A percentile compares a stretch with the other conserved stretches of the same genome.
Evolutionary conservation across 192 early-diverging fungal genomes (phyloP).

Genomic region (Lobosporangium transversale): DNA sequence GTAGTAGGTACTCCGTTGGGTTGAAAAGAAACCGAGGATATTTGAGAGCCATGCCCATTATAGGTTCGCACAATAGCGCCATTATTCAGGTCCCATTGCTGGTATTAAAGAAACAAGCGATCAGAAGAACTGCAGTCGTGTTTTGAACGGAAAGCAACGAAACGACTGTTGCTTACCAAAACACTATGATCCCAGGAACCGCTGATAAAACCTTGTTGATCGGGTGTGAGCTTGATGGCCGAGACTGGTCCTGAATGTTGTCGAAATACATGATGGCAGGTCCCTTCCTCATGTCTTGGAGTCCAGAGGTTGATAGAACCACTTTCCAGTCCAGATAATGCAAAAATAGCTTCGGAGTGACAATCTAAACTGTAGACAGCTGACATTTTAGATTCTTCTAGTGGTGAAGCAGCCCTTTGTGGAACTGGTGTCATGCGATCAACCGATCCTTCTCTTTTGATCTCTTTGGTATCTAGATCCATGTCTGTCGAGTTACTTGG

Average conservation of each 20-base stretch:
- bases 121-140: too few species aligned
- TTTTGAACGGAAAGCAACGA: too few species aligned
- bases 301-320: conserved; percentile 89
- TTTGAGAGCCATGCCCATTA: conserved; percentile 81
- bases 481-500: conserved; percentile 7
- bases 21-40: conserved; percentile 79
- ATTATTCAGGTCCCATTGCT: conserved; percentile 88
- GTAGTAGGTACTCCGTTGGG: conserved; percentile 56
- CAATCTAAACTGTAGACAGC: conserved; percentile 93
- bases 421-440: conserved; percentile 8
- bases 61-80: conserved; percentile 77
- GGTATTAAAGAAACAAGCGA: too few species aligned
- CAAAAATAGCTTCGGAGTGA: conserved; percentile 92
- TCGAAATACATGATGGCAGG: conserved; percentile 81
- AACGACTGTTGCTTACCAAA: too few species aligned
- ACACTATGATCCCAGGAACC: conserved; percentile 96
- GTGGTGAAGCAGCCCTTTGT: conserved; percentile 22
- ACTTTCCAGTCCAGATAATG: conserved; percentile 81
- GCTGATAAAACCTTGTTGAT: conserved; percentile 84
- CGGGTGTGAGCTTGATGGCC: conserved; percentile 79
- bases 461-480: conserved; percentile 21
- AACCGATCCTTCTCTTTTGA: conserved; percentile 34
- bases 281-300: conserved; percentile 94
- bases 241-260: conserved; percentile 89
- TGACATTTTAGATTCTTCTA: conserved; percentile 75